These are phyloP conservation scores for Fusarium brachygibbosum DNA, from an alignment of 2,329 filamentous ascomycete species.

Conservation along the genomic window DNA sequence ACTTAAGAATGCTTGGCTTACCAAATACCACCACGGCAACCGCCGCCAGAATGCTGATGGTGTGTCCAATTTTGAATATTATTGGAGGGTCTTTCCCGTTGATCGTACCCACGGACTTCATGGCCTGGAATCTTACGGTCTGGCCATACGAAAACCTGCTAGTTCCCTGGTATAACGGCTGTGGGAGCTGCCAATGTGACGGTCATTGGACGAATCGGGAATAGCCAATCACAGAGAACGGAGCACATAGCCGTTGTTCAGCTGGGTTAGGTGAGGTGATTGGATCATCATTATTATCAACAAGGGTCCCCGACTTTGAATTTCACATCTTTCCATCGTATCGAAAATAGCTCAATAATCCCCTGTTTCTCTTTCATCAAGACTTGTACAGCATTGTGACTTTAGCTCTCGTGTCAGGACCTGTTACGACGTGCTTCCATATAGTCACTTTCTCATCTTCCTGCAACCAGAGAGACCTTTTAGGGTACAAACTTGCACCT, in stretches of 20 bases:
- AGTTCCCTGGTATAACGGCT: neutral
- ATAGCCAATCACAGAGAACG: neutral
- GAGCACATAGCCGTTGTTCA: neutral
- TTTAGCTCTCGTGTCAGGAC: neutral
- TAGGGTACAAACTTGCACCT: neutral
- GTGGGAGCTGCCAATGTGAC: slow-evolving; percentile 3
- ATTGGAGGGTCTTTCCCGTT: neutral
- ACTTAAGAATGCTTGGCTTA: neutral
- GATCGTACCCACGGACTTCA: neutral
- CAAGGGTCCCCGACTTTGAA: neutral
- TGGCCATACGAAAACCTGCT: too few species aligned
- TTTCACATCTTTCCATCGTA: too few species aligned
- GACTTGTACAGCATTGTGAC: too few species aligned
- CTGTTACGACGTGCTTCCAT: neutral
- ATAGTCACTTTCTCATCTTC: fast-evolving
- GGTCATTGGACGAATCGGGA: neutral
- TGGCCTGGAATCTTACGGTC: neutral
- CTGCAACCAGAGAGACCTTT: neutral
- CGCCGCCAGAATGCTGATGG: neutral
- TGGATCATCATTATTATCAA: neutral
- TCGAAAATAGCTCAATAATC: neutral
- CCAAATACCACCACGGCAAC: neutral
- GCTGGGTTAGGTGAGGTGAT: neutral
- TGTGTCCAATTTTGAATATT: neutral
- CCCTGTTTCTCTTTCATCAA: neutral